Conservation (phyloP, 2,329 filamentous ascomycete species). For the Botryotinia calthae region DNA sequence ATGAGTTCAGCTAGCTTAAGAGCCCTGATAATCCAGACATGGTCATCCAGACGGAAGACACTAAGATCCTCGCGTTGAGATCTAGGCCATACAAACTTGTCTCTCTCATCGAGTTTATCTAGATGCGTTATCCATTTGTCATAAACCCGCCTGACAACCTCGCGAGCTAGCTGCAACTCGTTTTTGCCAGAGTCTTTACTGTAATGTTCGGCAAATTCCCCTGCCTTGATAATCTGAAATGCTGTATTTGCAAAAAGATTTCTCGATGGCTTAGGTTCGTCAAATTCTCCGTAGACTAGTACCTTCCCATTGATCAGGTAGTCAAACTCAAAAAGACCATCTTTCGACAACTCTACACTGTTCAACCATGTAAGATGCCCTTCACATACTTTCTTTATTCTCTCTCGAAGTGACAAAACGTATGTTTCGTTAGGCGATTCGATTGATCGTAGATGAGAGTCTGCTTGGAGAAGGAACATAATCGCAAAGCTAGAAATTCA, state of each 20-base stretch:
- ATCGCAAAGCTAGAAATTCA: background rate
- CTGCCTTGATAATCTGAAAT: background rate
- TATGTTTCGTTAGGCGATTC: background rate
- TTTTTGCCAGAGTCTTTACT: background rate
- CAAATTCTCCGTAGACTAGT: no score
- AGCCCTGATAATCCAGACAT: background rate
- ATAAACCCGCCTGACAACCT: background rate
- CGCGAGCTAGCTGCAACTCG: background rate
- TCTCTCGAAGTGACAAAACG: background rate
- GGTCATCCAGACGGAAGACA: background rate
- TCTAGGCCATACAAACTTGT: background rate
- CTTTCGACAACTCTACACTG: accelerated
- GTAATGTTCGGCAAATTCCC: background rate
- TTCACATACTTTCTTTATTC: background rate
- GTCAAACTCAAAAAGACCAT: accelerated
- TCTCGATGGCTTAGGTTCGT: no score
- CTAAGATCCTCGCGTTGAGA: background rate
- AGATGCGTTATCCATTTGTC: background rate
- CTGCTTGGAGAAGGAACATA: background rate
- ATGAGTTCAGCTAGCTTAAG: background rate
- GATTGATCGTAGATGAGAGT: background rate
- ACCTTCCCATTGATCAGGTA: background rate
- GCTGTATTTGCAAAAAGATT: background rate
- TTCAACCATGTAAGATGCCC: background rate
- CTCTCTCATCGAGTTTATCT: background rate